Percentiles rank a stretch among this genome's conserved stretches.
These are phyloP conservation scores for Biscogniauxia mediterranea DNA, from an alignment of 2,329 filamentous ascomycete genomes.

Conservation along the genomic window DNA sequence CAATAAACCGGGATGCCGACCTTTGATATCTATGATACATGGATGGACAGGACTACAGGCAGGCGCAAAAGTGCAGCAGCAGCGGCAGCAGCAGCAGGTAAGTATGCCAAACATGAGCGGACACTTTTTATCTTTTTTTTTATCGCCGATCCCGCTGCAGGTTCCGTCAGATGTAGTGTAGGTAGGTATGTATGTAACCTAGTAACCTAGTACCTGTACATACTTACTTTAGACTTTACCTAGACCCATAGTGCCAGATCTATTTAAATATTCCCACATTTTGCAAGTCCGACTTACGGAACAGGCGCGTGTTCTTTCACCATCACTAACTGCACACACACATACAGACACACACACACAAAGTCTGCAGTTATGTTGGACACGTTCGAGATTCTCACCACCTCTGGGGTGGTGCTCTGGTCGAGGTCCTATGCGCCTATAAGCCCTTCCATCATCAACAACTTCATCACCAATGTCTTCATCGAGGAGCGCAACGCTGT, in stretches of 20 bases:
- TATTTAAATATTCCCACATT: background rate
- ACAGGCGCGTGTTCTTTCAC: background rate
- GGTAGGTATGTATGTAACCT: slow-evolving; percentile 1
- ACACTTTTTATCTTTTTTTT: background rate
- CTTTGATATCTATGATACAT: background rate
- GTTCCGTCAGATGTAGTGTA: background rate
- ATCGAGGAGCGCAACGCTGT: slow-evolving; percentile 84
- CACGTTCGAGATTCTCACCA: slow-evolving; percentile 93
- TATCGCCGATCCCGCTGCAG: background rate
- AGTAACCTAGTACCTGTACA: no score
- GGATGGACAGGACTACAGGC: no score
- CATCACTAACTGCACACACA: background rate
- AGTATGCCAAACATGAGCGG: background rate
- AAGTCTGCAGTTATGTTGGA: slow-evolving; percentile 68
- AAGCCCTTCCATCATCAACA: slow-evolving; percentile 83
- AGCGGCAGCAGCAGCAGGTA: no score
- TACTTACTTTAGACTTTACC: no score
- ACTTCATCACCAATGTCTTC: slow-evolving; percentile 93
- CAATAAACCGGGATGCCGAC: slow-evolving; percentile 16
- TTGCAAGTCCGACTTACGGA: background rate
- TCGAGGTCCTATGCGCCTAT: slow-evolving; percentile 81
- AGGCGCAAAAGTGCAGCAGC: no score
- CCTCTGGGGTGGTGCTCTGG: slow-evolving; percentile 95
- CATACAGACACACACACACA: no score
- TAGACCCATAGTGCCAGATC: no score